Conservation (phyloP, 2,329 filamentous ascomycete species). For the Aschersonia sp. region DNA sequence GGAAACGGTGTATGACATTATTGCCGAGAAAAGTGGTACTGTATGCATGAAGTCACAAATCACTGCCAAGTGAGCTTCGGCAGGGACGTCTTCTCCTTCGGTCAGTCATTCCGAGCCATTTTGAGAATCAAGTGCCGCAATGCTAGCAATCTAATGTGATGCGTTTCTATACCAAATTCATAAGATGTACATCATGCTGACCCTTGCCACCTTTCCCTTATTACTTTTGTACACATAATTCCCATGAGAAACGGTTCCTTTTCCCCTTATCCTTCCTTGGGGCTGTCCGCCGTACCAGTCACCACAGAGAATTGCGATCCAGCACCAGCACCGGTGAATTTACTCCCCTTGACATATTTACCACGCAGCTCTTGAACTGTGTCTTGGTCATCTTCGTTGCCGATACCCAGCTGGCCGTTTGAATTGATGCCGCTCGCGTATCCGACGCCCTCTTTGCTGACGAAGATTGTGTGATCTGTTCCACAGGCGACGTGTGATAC, state of each 20-base stretch:
- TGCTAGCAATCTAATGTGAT: too few species aligned
- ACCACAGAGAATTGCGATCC: conserved; percentile 62
- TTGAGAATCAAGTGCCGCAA: too few species aligned
- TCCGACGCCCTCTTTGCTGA: conserved; percentile 48
- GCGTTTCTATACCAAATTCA: too few species aligned
- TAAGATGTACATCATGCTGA: too few species aligned
- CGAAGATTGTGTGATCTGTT: conserved; percentile 52
- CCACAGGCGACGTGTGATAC: conserved; percentile 35
- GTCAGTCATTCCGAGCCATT: too few species aligned
- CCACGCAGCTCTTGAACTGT: conserved; percentile 62
- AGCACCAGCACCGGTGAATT: conserved; percentile 55
- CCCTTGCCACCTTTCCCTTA: too few species aligned
- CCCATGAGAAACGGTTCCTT: neutral
- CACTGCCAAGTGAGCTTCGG: neutral
- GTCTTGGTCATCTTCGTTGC: conserved; percentile 55
- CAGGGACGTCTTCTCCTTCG: too few species aligned
- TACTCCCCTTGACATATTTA: conserved; percentile 56
- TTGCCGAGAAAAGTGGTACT: conserved; percentile 26
- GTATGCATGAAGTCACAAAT: conserved; percentile 6
- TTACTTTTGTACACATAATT: too few species aligned
- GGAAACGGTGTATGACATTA: conserved; percentile 23
- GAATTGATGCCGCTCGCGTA: conserved; percentile 60
- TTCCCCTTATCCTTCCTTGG: neutral
- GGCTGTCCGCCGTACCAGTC: conserved; percentile 16
- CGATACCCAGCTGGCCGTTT: conserved; percentile 57